Evolutionary conservation across 1,284 basidiomycete genomes (phyloP).

Genomic region (Ustilago trichophora): DNA sequence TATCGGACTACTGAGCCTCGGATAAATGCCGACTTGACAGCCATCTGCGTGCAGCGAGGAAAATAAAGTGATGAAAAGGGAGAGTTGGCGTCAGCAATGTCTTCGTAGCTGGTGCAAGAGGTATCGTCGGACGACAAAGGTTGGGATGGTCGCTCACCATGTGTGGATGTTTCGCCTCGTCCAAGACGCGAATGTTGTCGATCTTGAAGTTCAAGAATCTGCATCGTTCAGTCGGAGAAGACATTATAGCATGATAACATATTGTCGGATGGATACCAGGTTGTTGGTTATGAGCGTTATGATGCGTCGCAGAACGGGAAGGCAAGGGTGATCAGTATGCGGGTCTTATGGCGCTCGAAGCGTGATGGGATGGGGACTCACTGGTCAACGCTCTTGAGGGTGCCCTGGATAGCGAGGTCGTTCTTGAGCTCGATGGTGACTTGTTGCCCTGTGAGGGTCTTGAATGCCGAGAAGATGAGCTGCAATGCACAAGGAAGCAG

Average conservation of each 20-base stretch:
- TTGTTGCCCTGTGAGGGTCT: slow-evolving; percentile 95
- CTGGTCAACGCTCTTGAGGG: slow-evolving; percentile 98
- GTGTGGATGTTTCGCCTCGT: slow-evolving; percentile 92
- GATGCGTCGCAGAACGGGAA: background rate
- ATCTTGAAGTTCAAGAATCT: slow-evolving; percentile 93
- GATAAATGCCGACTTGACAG: slow-evolving; percentile 98
- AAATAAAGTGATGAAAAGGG: background rate
- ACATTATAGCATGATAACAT: no score
- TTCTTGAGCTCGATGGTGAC: slow-evolving; percentile 96
- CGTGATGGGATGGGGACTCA: slow-evolving; percentile 9
- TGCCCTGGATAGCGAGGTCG: slow-evolving; percentile 94
- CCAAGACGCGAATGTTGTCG: slow-evolving; percentile 90
- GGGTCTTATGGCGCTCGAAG: background rate
- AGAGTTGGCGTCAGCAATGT: background rate
- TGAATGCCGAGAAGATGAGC: slow-evolving; percentile 98
- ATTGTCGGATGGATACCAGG: background rate
- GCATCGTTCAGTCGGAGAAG: background rate
- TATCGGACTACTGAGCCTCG: slow-evolving; percentile 97
- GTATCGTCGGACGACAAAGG: no score
- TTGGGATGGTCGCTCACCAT: slow-evolving; percentile 75
- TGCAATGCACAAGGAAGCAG: slow-evolving; percentile 62
- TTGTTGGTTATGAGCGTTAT: no score
- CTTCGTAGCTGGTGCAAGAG: background rate
- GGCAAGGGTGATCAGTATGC: background rate
- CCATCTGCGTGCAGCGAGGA: slow-evolving; percentile 76